Percentiles rank a stretch among this genome's conserved stretches.
Evolutionary conservation across 2,329 filamentous ascomycete genomes (phyloP).

Genomic region (Graphilbum fragrans): DNA sequence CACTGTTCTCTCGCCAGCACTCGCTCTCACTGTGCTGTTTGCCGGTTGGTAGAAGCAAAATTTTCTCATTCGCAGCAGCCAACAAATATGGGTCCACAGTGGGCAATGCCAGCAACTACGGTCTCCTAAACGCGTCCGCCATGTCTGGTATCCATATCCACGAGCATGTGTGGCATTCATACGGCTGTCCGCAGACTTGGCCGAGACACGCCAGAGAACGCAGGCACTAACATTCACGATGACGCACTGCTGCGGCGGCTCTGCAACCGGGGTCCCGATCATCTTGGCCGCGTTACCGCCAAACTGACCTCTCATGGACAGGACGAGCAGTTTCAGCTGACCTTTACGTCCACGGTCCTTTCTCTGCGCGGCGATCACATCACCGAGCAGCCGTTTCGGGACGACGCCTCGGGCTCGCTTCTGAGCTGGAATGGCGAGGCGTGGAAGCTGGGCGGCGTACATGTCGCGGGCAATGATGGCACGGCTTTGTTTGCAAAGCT

Average conservation of each 20-base stretch:
- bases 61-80: constrained; percentile 23
- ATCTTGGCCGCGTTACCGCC: constrained; percentile 24
- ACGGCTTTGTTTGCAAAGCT: constrained; percentile 54
- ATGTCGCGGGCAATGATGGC: constrained; percentile 68
- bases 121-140: no score
- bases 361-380: constrained; percentile 68
- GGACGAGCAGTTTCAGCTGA: constrained; percentile 29
- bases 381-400: constrained; percentile 60
- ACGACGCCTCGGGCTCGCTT: constrained; percentile 43
- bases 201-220: no score
- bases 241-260: constrained; percentile 28
- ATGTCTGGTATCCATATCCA: no score
- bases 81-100: no score
- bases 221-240: neutral
- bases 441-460: constrained; percentile 56
- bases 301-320: constrained; percentile 15
- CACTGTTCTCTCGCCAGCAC: no score
- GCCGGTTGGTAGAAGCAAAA: no score
- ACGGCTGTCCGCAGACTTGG: no score
- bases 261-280: constrained; percentile 47
- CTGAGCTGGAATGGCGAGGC: constrained; percentile 98
- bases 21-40: no score
- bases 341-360: constrained; percentile 76
- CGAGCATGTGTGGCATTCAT: no score
- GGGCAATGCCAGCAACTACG: no score